These are phyloP conservation scores for Isabelozyma pseudorhagii DNA, from an alignment of 805 yeast species.

Conservation along the genomic window DNA sequence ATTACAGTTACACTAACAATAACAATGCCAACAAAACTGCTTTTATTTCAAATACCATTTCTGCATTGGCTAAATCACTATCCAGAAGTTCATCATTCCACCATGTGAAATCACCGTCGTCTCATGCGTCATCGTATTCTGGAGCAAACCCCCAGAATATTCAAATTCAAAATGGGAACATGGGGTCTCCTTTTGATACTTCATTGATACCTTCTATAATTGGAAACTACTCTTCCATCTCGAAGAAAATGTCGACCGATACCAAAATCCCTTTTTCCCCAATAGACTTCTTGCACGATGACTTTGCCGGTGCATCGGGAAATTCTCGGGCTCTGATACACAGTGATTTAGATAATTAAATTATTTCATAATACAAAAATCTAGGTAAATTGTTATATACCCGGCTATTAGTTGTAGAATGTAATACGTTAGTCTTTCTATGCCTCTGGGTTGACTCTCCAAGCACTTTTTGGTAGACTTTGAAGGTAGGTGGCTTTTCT, in stretches of 20 bases:
- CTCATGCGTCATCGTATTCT: slow-evolving; percentile 1
- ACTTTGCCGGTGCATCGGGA: slow-evolving; percentile 10
- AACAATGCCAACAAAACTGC: background rate
- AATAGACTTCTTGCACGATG: slow-evolving; percentile 36
- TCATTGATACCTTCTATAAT: slow-evolving; percentile 39
- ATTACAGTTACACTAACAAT: background rate
- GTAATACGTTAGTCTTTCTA: background rate
- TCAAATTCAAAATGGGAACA: background rate
- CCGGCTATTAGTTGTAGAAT: background rate
- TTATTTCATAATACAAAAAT: background rate
- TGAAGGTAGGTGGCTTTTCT: slow-evolving; percentile 64
- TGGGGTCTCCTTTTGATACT: slow-evolving; percentile 15
- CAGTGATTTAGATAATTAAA: background rate
- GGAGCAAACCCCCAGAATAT: background rate
- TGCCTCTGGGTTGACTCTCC: slow-evolving; percentile 53
- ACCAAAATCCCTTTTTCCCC: slow-evolving; percentile 40
- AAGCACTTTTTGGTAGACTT: slow-evolving; percentile 64
- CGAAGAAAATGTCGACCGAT: slow-evolving; percentile 32
- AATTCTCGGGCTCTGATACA: background rate
- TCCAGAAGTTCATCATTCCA: slow-evolving; percentile 6
- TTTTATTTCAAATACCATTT: slow-evolving; percentile 14
- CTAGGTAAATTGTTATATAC: background rate
- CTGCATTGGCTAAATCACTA: slow-evolving; percentile 13
- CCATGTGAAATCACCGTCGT: slow-evolving; percentile 3
- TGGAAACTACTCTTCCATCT: slow-evolving; percentile 35